Conservation (phyloP, 108 stramenopile genomes). For the Pseudonitzschia multistriata region DNA sequence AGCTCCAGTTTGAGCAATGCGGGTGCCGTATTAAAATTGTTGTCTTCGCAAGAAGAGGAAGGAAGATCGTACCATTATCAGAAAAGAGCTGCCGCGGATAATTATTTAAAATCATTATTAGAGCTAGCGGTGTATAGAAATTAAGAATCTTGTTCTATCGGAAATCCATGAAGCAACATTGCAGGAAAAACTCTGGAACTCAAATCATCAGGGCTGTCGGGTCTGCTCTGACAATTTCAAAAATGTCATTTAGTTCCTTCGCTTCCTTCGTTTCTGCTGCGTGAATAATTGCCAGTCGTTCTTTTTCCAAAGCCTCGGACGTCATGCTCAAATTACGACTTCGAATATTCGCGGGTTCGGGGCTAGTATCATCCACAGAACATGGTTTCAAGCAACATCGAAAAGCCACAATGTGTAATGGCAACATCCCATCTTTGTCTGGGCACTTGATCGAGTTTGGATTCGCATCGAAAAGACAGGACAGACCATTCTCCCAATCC, state of each 20-base stretch:
- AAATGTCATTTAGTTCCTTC: slow-evolving; percentile 20
- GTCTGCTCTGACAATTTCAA: slow-evolving; percentile 29
- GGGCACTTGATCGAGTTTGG: slow-evolving; percentile 44
- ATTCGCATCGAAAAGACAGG: slow-evolving; percentile 58
- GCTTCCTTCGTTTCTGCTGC: slow-evolving; percentile 8
- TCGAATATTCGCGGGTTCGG: background rate
- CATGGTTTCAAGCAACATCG: slow-evolving; percentile 10
- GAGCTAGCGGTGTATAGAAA: no score
- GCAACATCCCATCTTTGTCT: slow-evolving; percentile 53
- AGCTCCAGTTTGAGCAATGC: slow-evolving; percentile 42
- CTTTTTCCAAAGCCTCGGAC: slow-evolving; percentile 1
- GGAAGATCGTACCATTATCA: no score
- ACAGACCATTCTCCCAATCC: slow-evolving; percentile 48
- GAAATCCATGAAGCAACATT: no score
- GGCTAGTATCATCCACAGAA: background rate
- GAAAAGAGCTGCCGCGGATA: no score
- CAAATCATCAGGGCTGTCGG: slow-evolving; percentile 18
- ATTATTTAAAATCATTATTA: no score
- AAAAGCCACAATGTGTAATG: slow-evolving; percentile 57
- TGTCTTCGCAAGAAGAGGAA: no score
- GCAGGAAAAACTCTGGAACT: no score
- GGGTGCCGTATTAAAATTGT: no score
- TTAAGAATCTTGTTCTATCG: no score
- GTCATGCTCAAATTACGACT: slow-evolving; percentile 20
- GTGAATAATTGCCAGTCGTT: background rate